phyloP scores from a whole-genome alignment of 2,329 filamentous ascomycete genomes.

The Myriosclerotinia curreyana region DNA sequence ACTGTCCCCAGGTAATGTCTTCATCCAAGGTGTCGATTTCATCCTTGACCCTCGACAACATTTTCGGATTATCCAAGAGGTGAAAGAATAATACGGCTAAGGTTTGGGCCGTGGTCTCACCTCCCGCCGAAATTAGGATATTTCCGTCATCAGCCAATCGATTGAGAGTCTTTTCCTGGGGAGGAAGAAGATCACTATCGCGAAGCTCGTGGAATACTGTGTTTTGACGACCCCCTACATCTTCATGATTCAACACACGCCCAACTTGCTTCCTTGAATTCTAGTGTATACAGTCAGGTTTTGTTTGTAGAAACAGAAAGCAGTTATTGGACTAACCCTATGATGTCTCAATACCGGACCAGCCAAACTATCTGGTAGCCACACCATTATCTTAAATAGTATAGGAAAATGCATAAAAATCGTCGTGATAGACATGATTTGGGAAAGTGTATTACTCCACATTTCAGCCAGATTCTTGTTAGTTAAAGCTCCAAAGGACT shows the following conservation, averaged over 20 bases:
- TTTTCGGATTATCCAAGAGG: constrained; percentile 40
- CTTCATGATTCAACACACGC: constrained; percentile 1
- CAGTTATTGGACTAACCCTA: neutral
- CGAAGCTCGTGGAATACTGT: constrained; percentile 36
- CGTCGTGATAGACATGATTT: neutral
- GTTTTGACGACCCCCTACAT: constrained; percentile 18
- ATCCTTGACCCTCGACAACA: constrained; percentile 37
- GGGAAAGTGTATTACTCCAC: constrained; percentile 15
- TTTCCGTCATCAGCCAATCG: constrained; percentile 40
- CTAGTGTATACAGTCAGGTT: constrained; percentile 37
- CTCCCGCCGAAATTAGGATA: constrained; percentile 40
- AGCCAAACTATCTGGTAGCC: constrained; percentile 21
- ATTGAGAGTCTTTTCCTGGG: constrained; percentile 38
- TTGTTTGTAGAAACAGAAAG: constrained; percentile 26
- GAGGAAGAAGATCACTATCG: constrained; percentile 36
- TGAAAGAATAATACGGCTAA: constrained; percentile 41
- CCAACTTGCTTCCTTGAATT: constrained; percentile 31
- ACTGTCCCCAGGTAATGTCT: constrained; percentile 10
- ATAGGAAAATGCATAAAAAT: constrained; percentile 13
- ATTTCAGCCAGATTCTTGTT: constrained; percentile 13
- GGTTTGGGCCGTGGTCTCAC: constrained; percentile 41
- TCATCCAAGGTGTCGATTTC: constrained; percentile 34
- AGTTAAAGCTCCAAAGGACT: constrained; percentile 26
- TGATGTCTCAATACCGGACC: constrained; percentile 18
- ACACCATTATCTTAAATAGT: neutral